These are phyloP conservation scores for Croton setiger DNA, from an alignment of 441 rosid species.

Conservation along the genomic window DNA sequence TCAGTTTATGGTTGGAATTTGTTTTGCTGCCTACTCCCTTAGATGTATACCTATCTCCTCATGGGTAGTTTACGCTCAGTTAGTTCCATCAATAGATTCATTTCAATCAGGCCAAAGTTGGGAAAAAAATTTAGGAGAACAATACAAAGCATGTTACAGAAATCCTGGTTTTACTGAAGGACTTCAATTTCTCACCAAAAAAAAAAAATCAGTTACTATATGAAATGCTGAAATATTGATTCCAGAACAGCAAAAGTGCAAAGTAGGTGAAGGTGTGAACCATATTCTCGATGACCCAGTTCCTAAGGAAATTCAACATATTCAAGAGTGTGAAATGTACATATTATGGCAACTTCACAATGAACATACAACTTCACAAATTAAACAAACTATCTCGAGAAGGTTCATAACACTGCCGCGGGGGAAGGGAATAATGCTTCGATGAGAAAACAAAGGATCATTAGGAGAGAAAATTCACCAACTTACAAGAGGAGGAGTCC, in stretches of 20 bases:
- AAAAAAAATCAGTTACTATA: background rate
- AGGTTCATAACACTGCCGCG: background rate
- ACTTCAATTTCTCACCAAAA: background rate
- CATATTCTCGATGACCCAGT: background rate
- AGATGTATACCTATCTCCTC: background rate
- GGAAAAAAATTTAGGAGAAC: background rate
- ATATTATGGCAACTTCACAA: background rate
- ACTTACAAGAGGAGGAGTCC: slow-evolving; percentile 99
- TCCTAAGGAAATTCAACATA: background rate
- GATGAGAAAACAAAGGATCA: background rate
- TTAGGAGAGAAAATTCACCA: slow-evolving; percentile 9
- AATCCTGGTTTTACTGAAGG: background rate
- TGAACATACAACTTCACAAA: background rate
- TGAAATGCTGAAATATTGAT: background rate
- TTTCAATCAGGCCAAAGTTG: background rate
- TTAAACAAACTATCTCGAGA: slow-evolving; percentile 2
- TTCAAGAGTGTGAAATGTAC: background rate
- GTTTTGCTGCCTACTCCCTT: background rate
- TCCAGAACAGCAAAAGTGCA: background rate
- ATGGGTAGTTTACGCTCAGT: background rate
- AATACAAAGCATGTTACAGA: background rate
- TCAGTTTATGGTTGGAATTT: background rate
- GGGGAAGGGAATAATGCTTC: background rate
- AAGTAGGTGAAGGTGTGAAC: background rate
- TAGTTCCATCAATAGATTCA: background rate